Base-by-base conservation (phyloP, 2,329 filamentous ascomycete genomes). In the Paracoccidioides brasiliensis region DNA sequence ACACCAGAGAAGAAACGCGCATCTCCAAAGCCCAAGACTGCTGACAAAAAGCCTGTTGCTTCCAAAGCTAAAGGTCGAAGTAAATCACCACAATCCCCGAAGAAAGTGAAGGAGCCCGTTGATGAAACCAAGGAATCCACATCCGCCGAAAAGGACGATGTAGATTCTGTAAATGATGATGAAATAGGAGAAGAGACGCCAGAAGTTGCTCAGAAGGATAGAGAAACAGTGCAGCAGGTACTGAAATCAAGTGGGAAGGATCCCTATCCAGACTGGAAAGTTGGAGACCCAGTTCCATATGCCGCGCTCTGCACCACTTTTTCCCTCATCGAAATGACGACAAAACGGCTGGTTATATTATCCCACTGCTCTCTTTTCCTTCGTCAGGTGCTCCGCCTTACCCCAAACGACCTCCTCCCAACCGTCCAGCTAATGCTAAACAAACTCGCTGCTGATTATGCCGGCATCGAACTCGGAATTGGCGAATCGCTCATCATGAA, bases 401-500 rank as follows among this genome's bases (percentile, higher is more conserved):
- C 90, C 0, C 93, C 93, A 0, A 78, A 84, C 14, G 93, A 98
- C 67, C 78, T 98, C 22, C 78, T 96, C 1, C 84, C 90, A 0
- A 95, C 89, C 0, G 84, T 97, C 30, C 78, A 95, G 59, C 81
- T 98, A 35, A 97, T 98, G 93, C 88, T 95, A 70, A 96, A 96
- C 73, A 97, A 97, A 70, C 81, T 98, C 32, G 93, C 93, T 2
- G 91, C 93, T 3, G 93, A 98, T 66, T 98, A 96, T 69, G 86
- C 90, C 45, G 93, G 93, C 22, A 90, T 98, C 59, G 93, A 98
- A 71, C 79, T 98, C 35, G 93, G 93, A n/a, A 98, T 98, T 63
- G 93, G 93, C 56, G 93, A 98, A 72, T 97, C 91, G 0, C 73
- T 98, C 33, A 96, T 98, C 64, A 97, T 97, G 90, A 98, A 97